phyloP scores from a whole-genome alignment of 345 rosid genomes.

The Salix arbutifolia region DNA sequence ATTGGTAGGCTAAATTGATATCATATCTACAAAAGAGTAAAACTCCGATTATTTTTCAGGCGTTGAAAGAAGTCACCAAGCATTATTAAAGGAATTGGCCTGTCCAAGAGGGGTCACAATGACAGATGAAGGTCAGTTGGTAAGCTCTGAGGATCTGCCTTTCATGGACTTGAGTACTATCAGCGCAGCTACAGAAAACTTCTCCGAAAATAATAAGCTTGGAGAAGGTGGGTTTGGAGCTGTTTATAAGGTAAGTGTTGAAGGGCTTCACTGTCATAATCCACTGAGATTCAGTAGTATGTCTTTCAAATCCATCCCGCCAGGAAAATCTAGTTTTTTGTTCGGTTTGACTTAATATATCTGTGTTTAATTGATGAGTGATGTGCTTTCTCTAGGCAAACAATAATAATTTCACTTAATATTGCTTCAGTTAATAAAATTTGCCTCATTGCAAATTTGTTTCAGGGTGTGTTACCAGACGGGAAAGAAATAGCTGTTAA shows the following conservation, averaged over 20 bases:
- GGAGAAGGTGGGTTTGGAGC: conserved; percentile 18
- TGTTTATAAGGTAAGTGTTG: conserved; percentile 1
- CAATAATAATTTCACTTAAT: too few species aligned
- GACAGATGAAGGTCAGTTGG: conserved; percentile 20
- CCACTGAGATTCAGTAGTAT: background rate
- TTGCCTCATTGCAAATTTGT: background rate
- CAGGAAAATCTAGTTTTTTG: background rate
- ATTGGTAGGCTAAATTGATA: background rate
- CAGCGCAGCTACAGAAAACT: conserved; percentile 7
- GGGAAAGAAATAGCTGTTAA: conserved; percentile 20
- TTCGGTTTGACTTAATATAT: background rate
- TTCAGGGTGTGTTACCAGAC: conserved; percentile 13
- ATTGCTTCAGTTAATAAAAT: background rate
- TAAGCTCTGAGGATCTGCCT: conserved; percentile 22
- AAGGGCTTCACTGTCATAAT: background rate
- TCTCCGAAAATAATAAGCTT: conserved; percentile 16
- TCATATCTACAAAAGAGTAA: background rate
- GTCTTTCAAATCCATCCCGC: background rate
- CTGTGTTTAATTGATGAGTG: too few species aligned
- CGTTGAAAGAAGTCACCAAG: conserved; percentile 17
- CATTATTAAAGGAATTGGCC: conserved; percentile 20
- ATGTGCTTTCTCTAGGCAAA: too few species aligned
- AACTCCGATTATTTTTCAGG: conserved; percentile 7
- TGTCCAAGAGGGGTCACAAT: conserved; percentile 17
- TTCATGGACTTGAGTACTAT: background rate